Evolutionary conservation across 1,284 basidiomycete genomes (phyloP), one percentile per base, ranked within the genome.

Genomic region (Ganoderma resinaceum): DNA sequence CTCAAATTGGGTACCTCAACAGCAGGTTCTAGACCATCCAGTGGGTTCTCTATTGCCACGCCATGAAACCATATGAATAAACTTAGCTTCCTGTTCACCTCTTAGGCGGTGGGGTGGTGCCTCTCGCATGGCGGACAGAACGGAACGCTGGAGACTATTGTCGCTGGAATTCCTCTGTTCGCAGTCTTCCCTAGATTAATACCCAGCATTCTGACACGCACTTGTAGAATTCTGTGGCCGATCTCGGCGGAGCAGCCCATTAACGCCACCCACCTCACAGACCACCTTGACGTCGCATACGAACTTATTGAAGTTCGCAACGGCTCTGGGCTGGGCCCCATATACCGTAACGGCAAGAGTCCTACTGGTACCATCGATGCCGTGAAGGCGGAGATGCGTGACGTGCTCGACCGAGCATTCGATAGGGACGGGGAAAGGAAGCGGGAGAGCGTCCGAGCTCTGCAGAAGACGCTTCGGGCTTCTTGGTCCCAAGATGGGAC

Each of bases 231-330:
- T 29, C 68, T 70, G 23, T 76, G 74, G 75, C 74, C 75, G 3
- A 69, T 75, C 63, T 58, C 61, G 18, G 67, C 67, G 3, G 76
- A 77, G 61, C 76, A 77, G 38, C 75, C 75, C 9, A 18, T 40
- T 2, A 75, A 74, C 55, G 72, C 74, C 37, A 66, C 72, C 2
- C 63, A 72, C 55, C 61, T 75, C 8, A 63, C 69, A 12, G 63
- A 69, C 18, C 70, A 40, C 42, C 71, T 73, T 29, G 59, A 73
- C 42, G 71, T 75, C 18, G 75, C 74, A 7, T 76, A 72, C 63
- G 73, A 76, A 63, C 64, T 77, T 26, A 40, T 75, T 31, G 70
- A 76, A 64, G 76, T 75, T 0, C 72, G 75, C 18, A 72, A 70
- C 5, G 72, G 72, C 5, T 2, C 37, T 9, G 73, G 73, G 8